Evolutionary conservation across 1,139 yeast genomes (phyloP).

Genomic region (Debaryomyces udenii): DNA sequence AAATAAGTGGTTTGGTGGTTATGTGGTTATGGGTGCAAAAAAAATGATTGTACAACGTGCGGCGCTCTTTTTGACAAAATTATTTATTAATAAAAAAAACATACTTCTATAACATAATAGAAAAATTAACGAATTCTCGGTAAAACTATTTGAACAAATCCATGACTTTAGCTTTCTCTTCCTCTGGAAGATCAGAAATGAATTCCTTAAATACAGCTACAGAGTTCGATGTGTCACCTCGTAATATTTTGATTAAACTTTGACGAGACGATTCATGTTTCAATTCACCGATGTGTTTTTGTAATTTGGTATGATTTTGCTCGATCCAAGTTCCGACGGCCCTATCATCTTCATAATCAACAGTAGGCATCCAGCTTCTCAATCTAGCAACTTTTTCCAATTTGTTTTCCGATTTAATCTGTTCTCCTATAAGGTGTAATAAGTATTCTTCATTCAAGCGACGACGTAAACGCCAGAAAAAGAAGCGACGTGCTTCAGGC

Average conservation of each 20-base stretch:
- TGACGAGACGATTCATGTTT: conserved; percentile 66
- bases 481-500: conserved; percentile 88
- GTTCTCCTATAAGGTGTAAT: conserved; percentile 71
- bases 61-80: background rate
- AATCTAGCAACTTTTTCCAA: conserved; percentile 84
- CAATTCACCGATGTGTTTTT: conserved; percentile 63
- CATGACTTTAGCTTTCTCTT: conserved; percentile 58
- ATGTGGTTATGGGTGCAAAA: conserved; percentile 11
- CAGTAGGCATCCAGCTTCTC: conserved; percentile 83
- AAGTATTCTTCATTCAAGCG: conserved; percentile 92
- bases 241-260: conserved; percentile 61
- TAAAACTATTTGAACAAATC: conserved; percentile 27
- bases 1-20: background rate
- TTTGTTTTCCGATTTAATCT: conserved; percentile 62
- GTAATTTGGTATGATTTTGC: conserved; percentile 67
- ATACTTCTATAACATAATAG: background rate
- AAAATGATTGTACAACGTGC: conserved; percentile 8
- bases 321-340: conserved; percentile 88
- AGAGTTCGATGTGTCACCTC: conserved; percentile 57
- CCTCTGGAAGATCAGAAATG: conserved; percentile 57
- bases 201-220: conserved; percentile 64
- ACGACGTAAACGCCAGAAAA: conserved; percentile 99
- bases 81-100: background rate
- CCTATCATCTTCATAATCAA: conserved; percentile 72
- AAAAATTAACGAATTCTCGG: conserved; percentile 10